Conservation (phyloP, 257 asterid genomes). For the Solanum sejunctum region DNA sequence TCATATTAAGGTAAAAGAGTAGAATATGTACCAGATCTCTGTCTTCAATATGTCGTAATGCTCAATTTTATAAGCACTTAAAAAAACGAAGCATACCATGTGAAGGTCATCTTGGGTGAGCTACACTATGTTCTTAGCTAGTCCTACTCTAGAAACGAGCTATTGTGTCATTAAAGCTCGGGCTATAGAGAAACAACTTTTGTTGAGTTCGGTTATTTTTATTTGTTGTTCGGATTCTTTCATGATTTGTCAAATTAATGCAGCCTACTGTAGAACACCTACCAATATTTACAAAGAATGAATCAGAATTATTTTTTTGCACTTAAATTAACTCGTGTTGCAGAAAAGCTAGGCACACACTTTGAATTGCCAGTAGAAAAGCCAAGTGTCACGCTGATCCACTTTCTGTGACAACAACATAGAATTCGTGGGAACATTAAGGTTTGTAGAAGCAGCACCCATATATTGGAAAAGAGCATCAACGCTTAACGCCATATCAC, state of each 20-base stretch:
- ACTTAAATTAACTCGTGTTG: not conserved
- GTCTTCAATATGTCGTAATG: no score
- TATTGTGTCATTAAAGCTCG: constrained; percentile 5
- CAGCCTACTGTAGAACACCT: not conserved
- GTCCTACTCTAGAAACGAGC: constrained; percentile 8
- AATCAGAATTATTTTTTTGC: not conserved
- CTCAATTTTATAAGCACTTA: no score
- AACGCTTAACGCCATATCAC: not conserved
- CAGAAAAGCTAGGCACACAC: constrained; percentile 8
- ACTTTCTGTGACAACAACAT: constrained; percentile 46
- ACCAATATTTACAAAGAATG: not conserved
- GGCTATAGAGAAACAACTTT: constrained; percentile 7
- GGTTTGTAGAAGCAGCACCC: not conserved
- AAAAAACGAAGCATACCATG: no score
- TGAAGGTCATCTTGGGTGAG: no score
- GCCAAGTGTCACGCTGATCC: constrained; percentile 79
- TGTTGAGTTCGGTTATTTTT: constrained; percentile 1
- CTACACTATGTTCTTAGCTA: not conserved
- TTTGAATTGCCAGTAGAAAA: constrained; percentile 71
- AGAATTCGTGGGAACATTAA: constrained; percentile 22
- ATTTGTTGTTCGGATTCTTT: not conserved
- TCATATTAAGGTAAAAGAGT: no score
- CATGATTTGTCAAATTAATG: not conserved
- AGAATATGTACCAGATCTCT: no score
- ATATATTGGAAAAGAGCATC: not conserved